Evolutionary conservation across 176 grass and related monocot genomes (phyloP).

Genomic region (Chrysopogon serrulatus): DNA sequence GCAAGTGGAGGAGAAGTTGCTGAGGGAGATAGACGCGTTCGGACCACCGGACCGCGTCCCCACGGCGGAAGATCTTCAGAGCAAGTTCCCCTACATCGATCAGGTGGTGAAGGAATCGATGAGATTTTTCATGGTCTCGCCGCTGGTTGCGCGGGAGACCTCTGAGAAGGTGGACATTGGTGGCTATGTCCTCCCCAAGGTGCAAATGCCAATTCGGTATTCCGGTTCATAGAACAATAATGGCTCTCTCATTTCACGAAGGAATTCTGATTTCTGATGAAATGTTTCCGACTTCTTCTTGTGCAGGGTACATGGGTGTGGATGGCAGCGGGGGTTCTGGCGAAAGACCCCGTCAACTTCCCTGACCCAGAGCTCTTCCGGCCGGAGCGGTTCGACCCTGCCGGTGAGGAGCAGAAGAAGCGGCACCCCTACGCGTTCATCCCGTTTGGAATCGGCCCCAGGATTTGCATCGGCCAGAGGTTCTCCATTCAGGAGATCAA

Average conservation of each 20-base stretch:
- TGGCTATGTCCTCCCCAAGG: conserved; percentile 46
- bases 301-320: conserved; percentile 60
- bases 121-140: conserved; percentile 48
- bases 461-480: too few species aligned
- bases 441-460: too few species aligned
- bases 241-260: too few species aligned
- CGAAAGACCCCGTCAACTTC: conserved; percentile 55
- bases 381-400: too few species aligned
- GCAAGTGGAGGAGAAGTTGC: conserved; percentile 51
- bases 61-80: conserved; percentile 34
- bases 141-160: conserved; percentile 52
- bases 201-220: too few species aligned
- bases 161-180: conserved; percentile 45
- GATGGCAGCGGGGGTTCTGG: conserved; percentile 50
- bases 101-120: conserved; percentile 69
- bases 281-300: too few species aligned
- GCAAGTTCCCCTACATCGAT: conserved; percentile 58
- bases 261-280: too few species aligned
- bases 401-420: too few species aligned
- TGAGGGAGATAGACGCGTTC: conserved; percentile 43
- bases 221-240: too few species aligned
- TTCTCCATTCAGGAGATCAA: too few species aligned
- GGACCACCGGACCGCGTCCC: conserved; percentile 21
- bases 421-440: too few species aligned
- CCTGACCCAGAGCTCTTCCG: too few species aligned